These are phyloP conservation scores for Microglena sp. DNA, from an alignment of 139 green algal genomes.

Conservation along the genomic window DNA sequence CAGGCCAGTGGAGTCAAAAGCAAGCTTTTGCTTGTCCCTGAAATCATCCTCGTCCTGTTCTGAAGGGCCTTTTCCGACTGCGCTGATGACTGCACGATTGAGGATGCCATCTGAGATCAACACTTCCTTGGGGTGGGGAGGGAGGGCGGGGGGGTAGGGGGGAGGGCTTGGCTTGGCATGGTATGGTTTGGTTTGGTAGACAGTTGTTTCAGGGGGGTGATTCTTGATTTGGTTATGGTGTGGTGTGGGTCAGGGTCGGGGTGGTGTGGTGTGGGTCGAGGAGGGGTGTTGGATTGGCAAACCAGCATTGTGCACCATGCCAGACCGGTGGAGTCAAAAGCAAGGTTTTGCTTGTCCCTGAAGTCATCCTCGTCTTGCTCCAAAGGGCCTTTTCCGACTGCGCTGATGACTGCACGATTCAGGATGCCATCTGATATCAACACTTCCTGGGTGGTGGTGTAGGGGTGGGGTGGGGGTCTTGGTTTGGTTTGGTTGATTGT, in stretches of 20 bases:
- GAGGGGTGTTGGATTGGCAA: no score
- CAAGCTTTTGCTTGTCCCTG: constrained; percentile 13
- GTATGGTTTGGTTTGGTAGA: no score
- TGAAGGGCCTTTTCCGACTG: constrained; percentile 19
- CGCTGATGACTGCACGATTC: constrained; percentile 53
- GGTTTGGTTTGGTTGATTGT: no score
- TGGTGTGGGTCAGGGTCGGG: no score
- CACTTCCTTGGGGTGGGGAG: constrained; percentile 46
- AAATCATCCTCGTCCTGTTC: constrained; percentile 26
- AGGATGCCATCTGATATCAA: constrained; percentile 73
- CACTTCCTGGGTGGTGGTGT: no score
- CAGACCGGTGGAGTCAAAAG: constrained; percentile 42
- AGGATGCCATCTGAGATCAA: constrained; percentile 74
- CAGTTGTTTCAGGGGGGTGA: no score
- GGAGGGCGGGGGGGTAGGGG: no score
- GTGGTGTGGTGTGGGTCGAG: no score
- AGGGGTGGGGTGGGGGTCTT: no score
- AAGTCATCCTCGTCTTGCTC: constrained; percentile 26
- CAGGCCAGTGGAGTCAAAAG: constrained; percentile 43
- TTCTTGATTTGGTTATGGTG: no score
- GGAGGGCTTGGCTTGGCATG: no score
- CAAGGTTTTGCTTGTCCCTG: constrained; percentile 13
- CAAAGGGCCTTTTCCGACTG: constrained; percentile 19
- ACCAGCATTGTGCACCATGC: no score
- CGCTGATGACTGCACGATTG: constrained; percentile 53